phyloP scores from a whole-genome alignment of 176 grass and related monocot genomes.

The Stipa capillata region DNA sequence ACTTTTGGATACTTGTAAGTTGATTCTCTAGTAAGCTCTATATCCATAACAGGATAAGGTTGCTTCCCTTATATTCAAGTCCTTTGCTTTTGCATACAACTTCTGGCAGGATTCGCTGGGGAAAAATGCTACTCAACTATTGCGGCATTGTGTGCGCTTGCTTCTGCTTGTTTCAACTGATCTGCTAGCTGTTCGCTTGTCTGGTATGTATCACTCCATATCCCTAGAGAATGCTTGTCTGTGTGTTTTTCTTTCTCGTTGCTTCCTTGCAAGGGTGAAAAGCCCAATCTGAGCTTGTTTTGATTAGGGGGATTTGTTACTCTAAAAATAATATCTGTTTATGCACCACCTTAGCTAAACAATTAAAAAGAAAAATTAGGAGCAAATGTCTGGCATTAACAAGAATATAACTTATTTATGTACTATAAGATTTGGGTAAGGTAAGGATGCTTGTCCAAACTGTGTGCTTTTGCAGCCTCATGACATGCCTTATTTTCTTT shows the following conservation, averaged over 20 bases:
- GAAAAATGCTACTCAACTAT: conserved; percentile 90
- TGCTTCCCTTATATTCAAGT: conserved; percentile 3
- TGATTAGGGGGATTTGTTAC: too few relatives aligned
- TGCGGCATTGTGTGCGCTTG: conserved; percentile 91
- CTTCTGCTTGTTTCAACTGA: conserved; percentile 89
- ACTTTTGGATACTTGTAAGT: conserved; percentile 98
- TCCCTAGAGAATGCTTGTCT: not conserved
- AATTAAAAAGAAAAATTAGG: not conserved
- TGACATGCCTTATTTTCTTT: conserved; percentile 10
- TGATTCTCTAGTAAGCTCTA: not conserved
- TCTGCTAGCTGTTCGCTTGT: conserved; percentile 82
- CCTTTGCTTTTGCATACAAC: conserved; percentile 23
- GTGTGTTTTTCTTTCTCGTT: conserved; percentile 6
- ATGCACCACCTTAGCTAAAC: not conserved
- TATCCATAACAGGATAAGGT: conserved; percentile 6
- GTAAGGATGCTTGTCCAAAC: conserved; percentile 6
- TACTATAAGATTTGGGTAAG: conserved; percentile 2
- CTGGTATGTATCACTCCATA: conserved; percentile 43
- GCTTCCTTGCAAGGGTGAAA: conserved; percentile 8
- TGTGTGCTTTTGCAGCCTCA: not conserved
- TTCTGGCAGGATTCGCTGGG: conserved; percentile 84
- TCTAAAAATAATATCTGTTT: too few relatives aligned
- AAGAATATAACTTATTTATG: conserved; percentile 1
- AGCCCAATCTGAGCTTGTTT: not conserved
- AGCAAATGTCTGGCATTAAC: conserved; percentile 2